These are phyloP conservation scores for Cicer judaicum DNA, from an alignment of 306 rosid genomes.

Conservation along the genomic window DNA sequence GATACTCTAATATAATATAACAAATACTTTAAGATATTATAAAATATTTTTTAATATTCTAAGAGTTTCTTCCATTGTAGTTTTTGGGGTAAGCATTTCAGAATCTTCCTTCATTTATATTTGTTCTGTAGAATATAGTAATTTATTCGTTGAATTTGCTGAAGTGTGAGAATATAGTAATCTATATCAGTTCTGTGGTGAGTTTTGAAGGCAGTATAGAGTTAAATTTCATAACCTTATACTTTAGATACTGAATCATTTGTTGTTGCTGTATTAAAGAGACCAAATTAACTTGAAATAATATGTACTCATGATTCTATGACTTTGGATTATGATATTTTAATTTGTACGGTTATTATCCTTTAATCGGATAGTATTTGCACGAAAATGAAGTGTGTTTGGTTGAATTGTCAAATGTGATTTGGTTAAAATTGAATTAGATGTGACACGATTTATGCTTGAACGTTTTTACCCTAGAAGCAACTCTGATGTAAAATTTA, in stretches of 20 bases:
- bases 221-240: not conserved
- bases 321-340: not conserved
- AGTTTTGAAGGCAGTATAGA: not conserved
- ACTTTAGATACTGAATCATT: not conserved
- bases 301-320: not conserved
- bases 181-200: not conserved
- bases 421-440: not conserved
- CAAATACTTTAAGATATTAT: no score
- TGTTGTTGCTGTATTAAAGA: not conserved
- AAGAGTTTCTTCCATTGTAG: not conserved
- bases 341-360: not conserved
- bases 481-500: not conserved
- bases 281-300: slow-evolving; percentile 23
- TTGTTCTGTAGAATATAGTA: not conserved
- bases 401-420: not conserved
- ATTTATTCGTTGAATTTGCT: slow-evolving; percentile 34
- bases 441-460: not conserved
- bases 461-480: not conserved
- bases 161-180: not conserved
- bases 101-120: not conserved
- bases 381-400: not conserved
- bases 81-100: not conserved
- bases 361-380: not conserved
- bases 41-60: no score
- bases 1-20: no score